Base-by-base conservation (phyloP, 208 protist genomes). In the Trypanosoma cruzi region DNA sequence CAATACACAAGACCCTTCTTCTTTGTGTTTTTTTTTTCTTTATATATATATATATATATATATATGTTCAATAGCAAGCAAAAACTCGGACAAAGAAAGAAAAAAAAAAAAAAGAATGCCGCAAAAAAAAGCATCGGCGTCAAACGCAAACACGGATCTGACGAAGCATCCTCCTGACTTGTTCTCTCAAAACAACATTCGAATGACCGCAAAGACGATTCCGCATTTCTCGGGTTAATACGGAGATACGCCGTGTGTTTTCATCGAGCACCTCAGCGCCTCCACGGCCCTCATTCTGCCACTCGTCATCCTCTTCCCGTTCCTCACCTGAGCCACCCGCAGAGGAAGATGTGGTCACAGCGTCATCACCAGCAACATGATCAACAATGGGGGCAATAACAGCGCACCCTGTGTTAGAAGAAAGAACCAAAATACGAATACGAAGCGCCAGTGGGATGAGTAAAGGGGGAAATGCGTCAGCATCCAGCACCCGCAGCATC, bases 371-470 rank as follows among this genome's bases (percentile, higher is more conserved):
- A 48, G 29, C 11, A 26, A 4, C 20, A 7, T n/a, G 14, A 40
- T 29, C 40, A 36, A 4, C 18, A 42, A 5, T 29, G 34, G 10
- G 1, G 40, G 28, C 14, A 20, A 11, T 37, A 24, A 20, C 24
- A 13, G 1, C 18, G 13, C 14, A 10, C 14, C 8, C n/a, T 34
- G 32, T 44, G 3, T 22, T 42, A n/a, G 18, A 55, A 10, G 61
- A 68, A 24, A 75, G n/a, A 28, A 69, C 50, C 31, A 75, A 64
- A 53, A 75, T 69, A 24, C 70, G 61, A 40, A 69, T 68, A 31
- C 55, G 40, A 37, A 75, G 54, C 26, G 69, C 69, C 40, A 75
- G 29, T 55, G 70, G 70, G 16, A 75, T 63, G 20, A 75, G 55
- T 24, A 69, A 31, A 42, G 70, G 62, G 11, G 62, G 60, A 18